These are phyloP conservation scores for Lactifluus pinguis DNA, from an alignment of 768 basidiomycete species.

Conservation along the genomic window DNA sequence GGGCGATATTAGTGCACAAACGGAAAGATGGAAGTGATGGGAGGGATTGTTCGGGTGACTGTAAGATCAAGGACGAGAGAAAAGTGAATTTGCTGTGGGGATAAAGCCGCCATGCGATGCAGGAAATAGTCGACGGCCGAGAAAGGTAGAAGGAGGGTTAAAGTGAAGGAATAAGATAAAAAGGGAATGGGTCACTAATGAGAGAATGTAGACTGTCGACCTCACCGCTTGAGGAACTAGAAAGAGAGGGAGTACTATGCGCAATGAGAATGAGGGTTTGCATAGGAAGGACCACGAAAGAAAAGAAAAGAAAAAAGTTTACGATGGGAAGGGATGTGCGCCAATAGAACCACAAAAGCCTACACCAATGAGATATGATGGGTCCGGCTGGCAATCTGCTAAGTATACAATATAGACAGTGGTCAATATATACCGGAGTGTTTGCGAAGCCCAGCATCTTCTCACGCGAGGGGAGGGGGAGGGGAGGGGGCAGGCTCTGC, in stretches of 20 bases:
- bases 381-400: conserved; percentile 17
- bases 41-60: conserved; percentile 20
- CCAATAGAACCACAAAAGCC: conserved; percentile 19
- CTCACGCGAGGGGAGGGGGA: conserved; percentile 5
- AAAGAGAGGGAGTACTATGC: conserved; percentile 42
- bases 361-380: conserved; percentile 17
- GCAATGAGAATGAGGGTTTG: conserved; percentile 48
- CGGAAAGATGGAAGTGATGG: conserved; percentile 16
- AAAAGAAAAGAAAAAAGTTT: conserved; percentile 12
- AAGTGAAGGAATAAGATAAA: conserved; percentile 80
- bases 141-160: conserved; percentile 33
- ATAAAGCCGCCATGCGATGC: conserved; percentile 27
- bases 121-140: conserved; percentile 30
- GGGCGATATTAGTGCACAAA: conserved; percentile 20
- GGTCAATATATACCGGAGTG: conserved; percentile 18
- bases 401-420: conserved; percentile 21
- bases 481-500: conserved; percentile 6
- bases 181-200: conserved; percentile 43
- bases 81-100: conserved; percentile 10
- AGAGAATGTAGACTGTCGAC: conserved; percentile 44
- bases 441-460: conserved; percentile 19
- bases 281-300: conserved; percentile 23
- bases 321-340: conserved; percentile 19
- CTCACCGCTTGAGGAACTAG: conserved; percentile 42
- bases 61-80: conserved; percentile 15